Percentiles rank a stretch among this genome's conserved stretches.
phyloP scores from a whole-genome alignment of 192 early-diverging fungal species.

The Allomyces macrogynus region DNA sequence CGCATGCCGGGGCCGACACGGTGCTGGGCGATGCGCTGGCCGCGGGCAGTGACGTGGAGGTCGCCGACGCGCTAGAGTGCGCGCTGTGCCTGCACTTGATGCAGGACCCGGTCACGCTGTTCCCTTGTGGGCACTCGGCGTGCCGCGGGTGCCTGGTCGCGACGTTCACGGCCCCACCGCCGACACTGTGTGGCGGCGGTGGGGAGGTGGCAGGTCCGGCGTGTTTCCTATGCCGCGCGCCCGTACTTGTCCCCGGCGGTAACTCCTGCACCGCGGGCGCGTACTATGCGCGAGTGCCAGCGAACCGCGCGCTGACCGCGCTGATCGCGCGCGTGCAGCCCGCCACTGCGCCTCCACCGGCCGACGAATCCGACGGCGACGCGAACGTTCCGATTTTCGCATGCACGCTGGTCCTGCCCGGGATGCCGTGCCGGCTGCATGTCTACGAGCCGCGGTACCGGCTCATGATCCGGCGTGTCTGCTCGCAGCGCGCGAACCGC shows the following conservation, averaged over 20 bases:
- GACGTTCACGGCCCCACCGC: constrained; percentile 24
- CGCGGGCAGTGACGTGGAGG: neutral
- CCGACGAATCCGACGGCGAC: constrained; percentile 12
- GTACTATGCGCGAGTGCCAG: neutral
- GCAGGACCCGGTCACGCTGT: constrained; percentile 31
- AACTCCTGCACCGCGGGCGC: neutral
- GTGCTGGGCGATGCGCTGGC: neutral
- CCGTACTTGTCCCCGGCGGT: neutral
- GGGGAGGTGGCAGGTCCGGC: too few species aligned
- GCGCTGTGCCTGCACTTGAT: constrained; percentile 30
- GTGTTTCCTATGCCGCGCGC: neutral
- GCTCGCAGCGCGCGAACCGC: constrained; percentile 18
- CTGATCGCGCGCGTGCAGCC: neutral
- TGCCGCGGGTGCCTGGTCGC: constrained; percentile 34
- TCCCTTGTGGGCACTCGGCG: constrained; percentile 42
- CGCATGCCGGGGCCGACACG: too few species aligned
- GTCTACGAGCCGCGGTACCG: constrained; percentile 47
- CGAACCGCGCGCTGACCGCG: too few species aligned
- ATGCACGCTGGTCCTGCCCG: constrained; percentile 31
- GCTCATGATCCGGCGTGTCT: constrained; percentile 28
- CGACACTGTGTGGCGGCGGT: too few species aligned
- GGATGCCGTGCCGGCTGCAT: constrained; percentile 34
- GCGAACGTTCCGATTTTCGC: constrained; percentile 34
- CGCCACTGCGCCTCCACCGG: too few species aligned
- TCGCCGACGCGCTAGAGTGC: constrained; percentile 23